Evolutionary conservation across 106 monocot genomes (phyloP), one percentile per base, ranked within the genome.

Genomic region (Phalaenopsis aphrodite): DNA sequence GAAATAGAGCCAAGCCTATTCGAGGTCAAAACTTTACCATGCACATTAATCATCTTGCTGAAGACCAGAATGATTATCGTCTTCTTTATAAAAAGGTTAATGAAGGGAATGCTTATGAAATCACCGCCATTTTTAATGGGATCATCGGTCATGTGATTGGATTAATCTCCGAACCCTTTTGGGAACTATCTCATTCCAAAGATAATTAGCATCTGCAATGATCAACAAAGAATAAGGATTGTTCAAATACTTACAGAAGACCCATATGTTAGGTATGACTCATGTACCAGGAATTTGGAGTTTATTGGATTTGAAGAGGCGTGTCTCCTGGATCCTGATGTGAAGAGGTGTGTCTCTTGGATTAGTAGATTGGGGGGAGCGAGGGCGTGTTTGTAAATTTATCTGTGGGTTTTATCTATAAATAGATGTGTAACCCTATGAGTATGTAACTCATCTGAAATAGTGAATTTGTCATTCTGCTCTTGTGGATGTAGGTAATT

Each of bases 131-230:
- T 72, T 91, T 95, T 75, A 74, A 85, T 73, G 93, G 86, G 57
- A 80, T 93, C 16, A 82, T 93, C 14, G 79, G 79, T 52, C 88
- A 93, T 83, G 76, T 86, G 2, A 73, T 45, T 3, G 93, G 93
- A 75, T 85, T 95, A 24, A 93, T 95, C 93, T 30, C 79, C 79
- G 39, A 82, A 91, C 65, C 84, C 86, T 7, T 95, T 89, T 87
- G 95, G 85, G 19, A 95, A 95, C 74, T 95, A 95, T 84, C 87
- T 95, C 19, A 85, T 93, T 82, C 95, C 93, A 86, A 93, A 93
- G 83, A 16, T 95, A 48, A 71, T 95, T 24, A 89, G 89, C 11
- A 78, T 88, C 8, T 93, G 91, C 75, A 87, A 72, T 46, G 91
- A 93, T 19, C 86, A 88, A 38, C 95, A 95, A 74, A 85, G 80